Evolutionary conservation across 495 filamentous ascomycete genomes (phyloP).

Genomic region (Monascus purpureus): DNA sequence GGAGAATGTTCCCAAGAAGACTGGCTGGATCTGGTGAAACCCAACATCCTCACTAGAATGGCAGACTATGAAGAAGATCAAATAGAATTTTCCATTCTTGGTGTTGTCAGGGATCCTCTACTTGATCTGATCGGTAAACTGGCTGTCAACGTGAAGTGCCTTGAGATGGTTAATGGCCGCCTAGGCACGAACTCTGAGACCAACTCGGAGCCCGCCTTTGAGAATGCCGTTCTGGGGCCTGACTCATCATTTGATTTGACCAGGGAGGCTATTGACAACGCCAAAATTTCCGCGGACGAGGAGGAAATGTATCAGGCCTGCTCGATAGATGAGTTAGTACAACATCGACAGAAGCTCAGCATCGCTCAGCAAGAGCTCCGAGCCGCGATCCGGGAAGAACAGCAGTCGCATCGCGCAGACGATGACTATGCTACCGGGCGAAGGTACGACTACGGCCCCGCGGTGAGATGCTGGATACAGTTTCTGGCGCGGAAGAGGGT

Average conservation of each 20-base stretch:
- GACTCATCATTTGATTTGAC: slow-evolving; percentile 21
- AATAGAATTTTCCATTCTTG: slow-evolving; percentile 43
- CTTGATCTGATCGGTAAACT: slow-evolving; percentile 23
- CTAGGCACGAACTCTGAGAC: slow-evolving; percentile 7
- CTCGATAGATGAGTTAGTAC: slow-evolving; percentile 12
- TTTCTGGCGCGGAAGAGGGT: slow-evolving; percentile 27
- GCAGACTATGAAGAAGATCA: slow-evolving; percentile 37
- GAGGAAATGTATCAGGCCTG: slow-evolving; percentile 8
- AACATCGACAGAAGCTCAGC: slow-evolving; percentile 16
- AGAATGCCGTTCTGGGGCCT: slow-evolving; percentile 17
- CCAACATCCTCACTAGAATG: slow-evolving; percentile 36
- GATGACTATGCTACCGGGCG: slow-evolving; percentile 31
- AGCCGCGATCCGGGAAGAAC: slow-evolving; percentile 27
- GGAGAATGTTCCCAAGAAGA: slow-evolving; percentile 25
- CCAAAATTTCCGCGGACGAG: slow-evolving; percentile 6
- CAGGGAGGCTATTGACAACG: slow-evolving; percentile 17
- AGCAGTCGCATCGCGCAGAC: slow-evolving; percentile 25
- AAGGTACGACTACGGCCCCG: slow-evolving; percentile 34
- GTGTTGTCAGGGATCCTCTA: slow-evolving; percentile 39
- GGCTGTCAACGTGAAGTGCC: slow-evolving; percentile 29
- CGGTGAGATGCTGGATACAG: slow-evolving; percentile 29
- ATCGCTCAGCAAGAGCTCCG: slow-evolving; percentile 20
- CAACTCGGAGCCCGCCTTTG: slow-evolving; percentile 1
- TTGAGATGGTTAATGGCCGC: slow-evolving; percentile 21
- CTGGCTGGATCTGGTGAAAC: slow-evolving; percentile 36